phyloP scores from a whole-genome alignment of 768 basidiomycete genomes.

The Tulasnella sp. region DNA sequence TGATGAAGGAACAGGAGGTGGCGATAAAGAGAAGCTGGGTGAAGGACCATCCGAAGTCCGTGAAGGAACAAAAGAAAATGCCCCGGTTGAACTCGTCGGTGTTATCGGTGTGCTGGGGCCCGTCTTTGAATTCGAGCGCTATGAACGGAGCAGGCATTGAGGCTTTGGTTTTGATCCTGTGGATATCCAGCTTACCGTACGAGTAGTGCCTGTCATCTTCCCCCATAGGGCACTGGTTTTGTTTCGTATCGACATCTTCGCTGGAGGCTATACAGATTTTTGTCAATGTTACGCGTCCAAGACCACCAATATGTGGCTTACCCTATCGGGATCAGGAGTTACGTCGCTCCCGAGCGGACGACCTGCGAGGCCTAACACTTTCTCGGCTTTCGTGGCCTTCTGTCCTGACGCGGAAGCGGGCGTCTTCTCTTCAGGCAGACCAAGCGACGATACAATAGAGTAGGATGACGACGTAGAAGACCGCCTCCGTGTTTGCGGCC shows the following conservation, averaged over 20 bases:
- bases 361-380: constrained; percentile 11
- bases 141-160: too few species aligned
- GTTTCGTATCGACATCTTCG: constrained; percentile 38
- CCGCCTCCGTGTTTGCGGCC: background rate
- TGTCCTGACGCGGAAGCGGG: background rate
- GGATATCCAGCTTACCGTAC: constrained; percentile 43
- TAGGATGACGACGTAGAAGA: constrained; percentile 18
- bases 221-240: constrained; percentile 76
- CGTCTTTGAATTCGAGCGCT: background rate
- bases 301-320: background rate
- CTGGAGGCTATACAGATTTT: constrained; percentile 22
- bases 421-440: background rate
- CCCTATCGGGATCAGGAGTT: too few species aligned
- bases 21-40: constrained; percentile 1
- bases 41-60: background rate
- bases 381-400: constrained; percentile 10
- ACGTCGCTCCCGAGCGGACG: background rate
- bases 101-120: constrained; percentile 7
- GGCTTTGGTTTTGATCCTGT: too few species aligned
- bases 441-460: constrained; percentile 11
- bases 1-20: constrained; percentile 4
- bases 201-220: constrained; percentile 51
- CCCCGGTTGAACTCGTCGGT: background rate
- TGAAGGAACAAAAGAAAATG: background rate
- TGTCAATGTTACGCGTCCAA: constrained; percentile 20